phyloP scores from a whole-genome alignment of 2,329 filamentous ascomycete genomes.

The Penicillium digitatum region DNA sequence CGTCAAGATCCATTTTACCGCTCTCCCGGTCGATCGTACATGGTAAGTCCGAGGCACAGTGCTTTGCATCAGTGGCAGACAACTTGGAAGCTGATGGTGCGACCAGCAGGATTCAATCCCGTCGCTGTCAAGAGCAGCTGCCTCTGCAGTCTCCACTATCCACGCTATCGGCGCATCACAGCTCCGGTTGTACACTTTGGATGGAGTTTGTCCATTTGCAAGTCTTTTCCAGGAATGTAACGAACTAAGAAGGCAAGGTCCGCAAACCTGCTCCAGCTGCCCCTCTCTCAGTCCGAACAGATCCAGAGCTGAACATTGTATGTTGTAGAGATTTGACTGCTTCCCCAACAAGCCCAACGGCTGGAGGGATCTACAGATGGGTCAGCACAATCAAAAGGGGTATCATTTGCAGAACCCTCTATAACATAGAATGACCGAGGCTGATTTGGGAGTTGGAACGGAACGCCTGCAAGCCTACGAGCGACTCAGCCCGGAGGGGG shows the following conservation, averaged over 20 bases:
- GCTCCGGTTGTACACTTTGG: background rate
- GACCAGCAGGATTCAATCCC: background rate
- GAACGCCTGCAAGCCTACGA: background rate
- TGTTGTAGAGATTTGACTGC: background rate
- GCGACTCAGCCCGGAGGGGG: background rate
- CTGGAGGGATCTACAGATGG: background rate
- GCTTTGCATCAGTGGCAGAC: background rate
- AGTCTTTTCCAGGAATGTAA: background rate
- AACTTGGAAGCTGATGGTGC: background rate
- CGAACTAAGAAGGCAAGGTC: background rate
- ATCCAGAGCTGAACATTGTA: background rate
- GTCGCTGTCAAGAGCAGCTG: background rate
- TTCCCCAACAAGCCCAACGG: background rate
- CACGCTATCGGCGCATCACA: background rate
- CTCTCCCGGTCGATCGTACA: conserved; percentile 4
- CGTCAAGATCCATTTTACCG: background rate
- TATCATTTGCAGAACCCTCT: background rate
- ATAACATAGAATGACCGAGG: background rate
- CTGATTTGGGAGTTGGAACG: background rate
- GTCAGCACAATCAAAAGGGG: background rate
- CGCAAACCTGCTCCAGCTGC: conserved; percentile 1
- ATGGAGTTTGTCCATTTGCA: background rate
- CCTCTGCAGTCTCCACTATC: background rate
- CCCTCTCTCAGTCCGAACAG: background rate
- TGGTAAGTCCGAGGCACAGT: background rate